Evolutionary conservation across 768 basidiomycete genomes (phyloP), one percentile per base, ranked within the genome.

Genomic region (Coprinopsis strossmayeri): DNA sequence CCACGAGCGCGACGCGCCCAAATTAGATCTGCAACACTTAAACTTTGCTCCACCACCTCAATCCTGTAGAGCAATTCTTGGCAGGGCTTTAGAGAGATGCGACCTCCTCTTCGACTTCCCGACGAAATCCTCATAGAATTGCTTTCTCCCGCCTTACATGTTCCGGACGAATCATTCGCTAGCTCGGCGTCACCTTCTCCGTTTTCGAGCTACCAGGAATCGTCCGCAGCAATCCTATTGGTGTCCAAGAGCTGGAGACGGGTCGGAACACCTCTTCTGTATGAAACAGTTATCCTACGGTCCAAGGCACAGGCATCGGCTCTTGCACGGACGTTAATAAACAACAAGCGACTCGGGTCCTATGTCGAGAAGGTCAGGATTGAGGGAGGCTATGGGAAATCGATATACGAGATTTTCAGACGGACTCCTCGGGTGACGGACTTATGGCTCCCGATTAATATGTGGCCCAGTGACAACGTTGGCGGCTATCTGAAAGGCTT

Each of bases 231-330:
- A 2, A 48, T 49, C 38, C 58, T 63, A 20, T 40, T 59, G 10
- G 58, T 61, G 1, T 59, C 53, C 46, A 64, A 62, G 35, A 44
- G 49, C 13, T 64, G 62, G 62, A 56, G 59, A 25, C 59, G 60
- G 25, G 57, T 61, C 20, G 53, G 54, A 3, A 64, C 58, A 0
- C 60, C 60, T 2, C 54, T 61, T 9, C 58, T 64, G 3, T 64
- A 64, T 40, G 40, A 56, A 32, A 51, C 55, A 12, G 59, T 62
- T 5, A 48, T 62, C 17, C 50, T 62, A 1, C 59, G 59, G n/a
- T 62, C 61, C 2, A 57, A 52, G n/a, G 57, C 59, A 5, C 59
- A 61, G 15, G 58, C 61, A 2, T 53, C 58, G 24, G 59, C 61
- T 0, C 59, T 65, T 24, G 57, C 46, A 24, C 13, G 18, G 13